phyloP scores from a whole-genome alignment of 106 monocot genomes.

The Dioscorea alata region DNA sequence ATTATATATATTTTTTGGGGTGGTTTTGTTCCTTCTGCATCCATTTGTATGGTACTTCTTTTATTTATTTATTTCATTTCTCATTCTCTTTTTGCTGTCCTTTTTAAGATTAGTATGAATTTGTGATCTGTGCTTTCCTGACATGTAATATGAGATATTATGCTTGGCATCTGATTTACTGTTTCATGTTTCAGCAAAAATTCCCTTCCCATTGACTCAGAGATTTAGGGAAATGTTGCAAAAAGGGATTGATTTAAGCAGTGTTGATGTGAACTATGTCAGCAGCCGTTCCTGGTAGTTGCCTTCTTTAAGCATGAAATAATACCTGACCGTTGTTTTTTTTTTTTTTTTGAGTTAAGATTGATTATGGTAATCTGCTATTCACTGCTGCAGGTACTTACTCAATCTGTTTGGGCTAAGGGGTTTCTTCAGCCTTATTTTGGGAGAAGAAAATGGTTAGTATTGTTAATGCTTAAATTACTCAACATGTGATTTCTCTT shows the following conservation, averaged over 20 bases:
- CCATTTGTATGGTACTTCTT: too few species aligned
- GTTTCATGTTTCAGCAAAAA: conserved; percentile 72
- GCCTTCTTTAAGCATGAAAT: background rate
- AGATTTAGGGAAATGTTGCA: conserved; percentile 96
- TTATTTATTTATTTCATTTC: too few species aligned
- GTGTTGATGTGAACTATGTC: conserved; percentile 99
- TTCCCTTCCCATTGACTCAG: conserved; percentile 89
- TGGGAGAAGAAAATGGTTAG: conserved; percentile 99
- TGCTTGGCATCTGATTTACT: too few species aligned
- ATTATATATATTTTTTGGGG: too few species aligned
- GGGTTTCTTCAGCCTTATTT: conserved; percentile 93
- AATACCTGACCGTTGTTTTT: background rate
- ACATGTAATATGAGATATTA: too few species aligned
- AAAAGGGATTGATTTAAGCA: conserved; percentile 97
- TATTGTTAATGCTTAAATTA: conserved; percentile 11
- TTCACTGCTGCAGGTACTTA: conserved; percentile 68
- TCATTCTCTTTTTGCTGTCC: too few species aligned
- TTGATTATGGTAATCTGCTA: background rate
- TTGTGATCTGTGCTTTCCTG: too few species aligned
- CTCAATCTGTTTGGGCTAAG: conserved; percentile 94
- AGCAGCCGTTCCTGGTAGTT: conserved; percentile 97
- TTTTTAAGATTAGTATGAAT: too few species aligned
- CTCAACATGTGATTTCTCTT: too few species aligned
- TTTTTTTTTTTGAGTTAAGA: background rate
- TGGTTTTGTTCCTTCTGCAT: too few species aligned